These are phyloP conservation scores for Termitomyces sp. DNA, from an alignment of 1,284 basidiomycete species.

Conservation along the genomic window DNA sequence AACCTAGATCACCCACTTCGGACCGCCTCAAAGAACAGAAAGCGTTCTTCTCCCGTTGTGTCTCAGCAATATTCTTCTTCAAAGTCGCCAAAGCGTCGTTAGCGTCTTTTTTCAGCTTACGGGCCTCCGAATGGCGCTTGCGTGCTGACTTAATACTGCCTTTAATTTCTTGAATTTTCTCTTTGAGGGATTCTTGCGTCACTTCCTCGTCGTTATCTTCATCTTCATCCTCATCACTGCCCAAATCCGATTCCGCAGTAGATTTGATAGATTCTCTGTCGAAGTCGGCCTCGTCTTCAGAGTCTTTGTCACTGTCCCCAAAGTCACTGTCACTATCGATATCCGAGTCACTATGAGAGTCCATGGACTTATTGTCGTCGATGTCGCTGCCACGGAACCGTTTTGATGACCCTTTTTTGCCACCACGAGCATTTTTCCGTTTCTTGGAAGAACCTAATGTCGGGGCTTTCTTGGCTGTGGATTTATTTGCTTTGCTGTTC, in stretches of 20 bases:
- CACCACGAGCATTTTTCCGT: conserved; percentile 40
- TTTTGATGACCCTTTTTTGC: conserved; percentile 40
- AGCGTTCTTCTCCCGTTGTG: conserved; percentile 54
- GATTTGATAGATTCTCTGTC: conserved; percentile 20
- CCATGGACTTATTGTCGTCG: conserved; percentile 20
- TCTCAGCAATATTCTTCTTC: conserved; percentile 40
- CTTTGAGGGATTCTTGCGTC: conserved; percentile 41
- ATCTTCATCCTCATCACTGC: conserved; percentile 22
- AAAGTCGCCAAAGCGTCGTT: conserved; percentile 38
- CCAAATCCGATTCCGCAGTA: conserved; percentile 20
- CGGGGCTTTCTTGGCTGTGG: conserved; percentile 17
- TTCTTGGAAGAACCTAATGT: conserved; percentile 33
- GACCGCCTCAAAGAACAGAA: conserved; percentile 56
- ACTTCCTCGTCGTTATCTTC: conserved; percentile 31
- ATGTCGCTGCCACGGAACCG: conserved; percentile 27
- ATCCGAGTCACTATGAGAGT: conserved; percentile 17
- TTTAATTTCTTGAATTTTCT: conserved; percentile 39
- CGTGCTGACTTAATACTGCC: conserved; percentile 37
- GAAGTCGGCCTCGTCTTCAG: conserved; percentile 18
- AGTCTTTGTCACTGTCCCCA: conserved; percentile 22
- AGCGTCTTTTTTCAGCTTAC: conserved; percentile 42
- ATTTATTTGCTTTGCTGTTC: neutral
- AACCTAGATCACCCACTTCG: conserved; percentile 32
- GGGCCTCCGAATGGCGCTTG: conserved; percentile 31
- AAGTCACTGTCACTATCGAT: conserved; percentile 19